Percentiles rank a stretch among this genome's conserved stretches.
Evolutionary conservation across 1,139 yeast genomes (phyloP).

Genomic region (Yamadazyma oceani): DNA sequence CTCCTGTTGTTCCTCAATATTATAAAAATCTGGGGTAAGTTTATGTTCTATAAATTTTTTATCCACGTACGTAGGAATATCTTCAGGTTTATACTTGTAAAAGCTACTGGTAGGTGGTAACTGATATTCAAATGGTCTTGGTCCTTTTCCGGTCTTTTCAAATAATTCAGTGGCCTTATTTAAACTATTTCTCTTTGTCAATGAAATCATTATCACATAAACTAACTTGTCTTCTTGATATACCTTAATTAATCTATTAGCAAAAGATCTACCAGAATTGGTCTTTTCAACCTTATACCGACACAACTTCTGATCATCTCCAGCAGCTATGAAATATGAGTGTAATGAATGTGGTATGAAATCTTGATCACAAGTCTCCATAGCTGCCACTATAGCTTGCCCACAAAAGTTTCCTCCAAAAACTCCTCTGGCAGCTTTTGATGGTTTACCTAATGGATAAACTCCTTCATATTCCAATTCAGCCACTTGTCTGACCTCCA

Average conservation of each 20-base stretch:
- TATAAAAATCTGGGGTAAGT: slow-evolving; percentile 27
- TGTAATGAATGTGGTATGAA: slow-evolving; percentile 46
- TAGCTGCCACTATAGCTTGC: slow-evolving; percentile 41
- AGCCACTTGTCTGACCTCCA: slow-evolving; percentile 25
- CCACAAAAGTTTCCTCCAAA: slow-evolving; percentile 45
- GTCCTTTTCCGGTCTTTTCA: slow-evolving; percentile 18
- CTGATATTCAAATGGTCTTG: slow-evolving; percentile 38
- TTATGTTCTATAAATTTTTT: slow-evolving; percentile 27
- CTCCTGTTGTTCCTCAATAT: slow-evolving; percentile 20
- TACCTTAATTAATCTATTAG: slow-evolving; percentile 32
- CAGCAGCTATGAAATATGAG: slow-evolving; percentile 40
- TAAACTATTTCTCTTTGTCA: slow-evolving; percentile 31
- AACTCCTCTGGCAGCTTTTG: slow-evolving; percentile 33
- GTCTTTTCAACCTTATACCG: slow-evolving; percentile 31
- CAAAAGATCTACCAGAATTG: slow-evolving; percentile 34
- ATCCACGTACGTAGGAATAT: slow-evolving; percentile 18
- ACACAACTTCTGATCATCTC: slow-evolving; percentile 30
- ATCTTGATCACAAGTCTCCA: slow-evolving; percentile 25
- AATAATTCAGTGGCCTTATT: slow-evolving; percentile 10
- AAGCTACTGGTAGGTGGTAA: slow-evolving; percentile 26
- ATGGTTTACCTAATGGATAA: slow-evolving; percentile 35
- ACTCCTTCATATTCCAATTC: slow-evolving; percentile 27
- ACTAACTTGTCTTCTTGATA: slow-evolving; percentile 28
- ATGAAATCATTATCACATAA: slow-evolving; percentile 35
- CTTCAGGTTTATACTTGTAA: slow-evolving; percentile 26